These are phyloP conservation scores for Populus nigra DNA, from an alignment of 345 rosid species.

Conservation along the genomic window DNA sequence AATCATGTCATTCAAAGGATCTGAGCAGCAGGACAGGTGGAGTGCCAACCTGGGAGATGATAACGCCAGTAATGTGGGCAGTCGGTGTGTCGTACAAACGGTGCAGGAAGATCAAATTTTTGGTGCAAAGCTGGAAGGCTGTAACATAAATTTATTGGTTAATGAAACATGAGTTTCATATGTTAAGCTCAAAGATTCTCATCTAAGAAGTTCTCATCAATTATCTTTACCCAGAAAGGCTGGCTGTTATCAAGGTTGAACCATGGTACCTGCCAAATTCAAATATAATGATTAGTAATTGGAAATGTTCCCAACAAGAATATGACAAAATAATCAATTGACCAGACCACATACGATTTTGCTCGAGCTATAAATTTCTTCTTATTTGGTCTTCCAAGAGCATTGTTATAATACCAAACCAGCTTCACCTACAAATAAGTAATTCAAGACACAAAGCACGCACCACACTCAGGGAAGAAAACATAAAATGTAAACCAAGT, in stretches of 20 bases:
- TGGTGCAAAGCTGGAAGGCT: constrained; percentile 89
- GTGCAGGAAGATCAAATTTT: constrained; percentile 93
- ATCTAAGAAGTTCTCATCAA: not conserved
- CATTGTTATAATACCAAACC: constrained; percentile 89
- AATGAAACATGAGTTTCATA: constrained; percentile 4
- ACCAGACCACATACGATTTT: constrained; percentile 47
- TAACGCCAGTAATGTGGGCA: constrained; percentile 99
- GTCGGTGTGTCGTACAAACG: constrained; percentile 86
- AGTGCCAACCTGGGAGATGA: constrained; percentile 73
- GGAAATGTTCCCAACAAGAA: constrained; percentile 4
- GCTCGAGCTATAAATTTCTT: constrained; percentile 77
- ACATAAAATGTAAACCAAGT: not conserved
- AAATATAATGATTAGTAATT: constrained; percentile 18
- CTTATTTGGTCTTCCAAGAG: constrained; percentile 81
- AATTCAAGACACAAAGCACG: not conserved
- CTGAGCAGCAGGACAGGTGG: not conserved
- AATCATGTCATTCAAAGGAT: not conserved
- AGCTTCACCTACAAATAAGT: constrained; percentile 63
- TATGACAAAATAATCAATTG: not conserved
- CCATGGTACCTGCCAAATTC: constrained; percentile 73
- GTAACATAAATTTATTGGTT: constrained; percentile 19
- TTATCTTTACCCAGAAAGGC: constrained; percentile 79
- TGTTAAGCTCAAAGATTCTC: constrained; percentile 3
- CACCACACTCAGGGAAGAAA: not conserved
- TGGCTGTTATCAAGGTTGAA: constrained; percentile 85